Evolutionary conservation across 805 yeast species (phyloP).

Genomic region (Cyberlindnera veronae): DNA sequence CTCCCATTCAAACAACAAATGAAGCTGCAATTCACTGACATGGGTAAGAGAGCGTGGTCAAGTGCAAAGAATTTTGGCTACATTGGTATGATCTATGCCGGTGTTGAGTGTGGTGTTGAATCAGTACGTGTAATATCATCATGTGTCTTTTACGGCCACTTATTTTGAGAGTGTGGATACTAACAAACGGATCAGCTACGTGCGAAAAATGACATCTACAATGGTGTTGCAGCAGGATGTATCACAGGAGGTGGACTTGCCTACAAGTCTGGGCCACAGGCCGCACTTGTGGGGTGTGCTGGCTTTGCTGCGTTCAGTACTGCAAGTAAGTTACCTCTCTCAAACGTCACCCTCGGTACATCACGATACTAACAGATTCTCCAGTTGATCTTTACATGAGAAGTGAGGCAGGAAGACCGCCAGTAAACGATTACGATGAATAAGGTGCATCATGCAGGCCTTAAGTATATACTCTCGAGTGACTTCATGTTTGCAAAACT

Average conservation of each 20-base stretch:
- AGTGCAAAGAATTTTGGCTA: conserved; percentile 94
- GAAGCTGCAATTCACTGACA: conserved; percentile 85
- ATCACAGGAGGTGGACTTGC: conserved; percentile 96
- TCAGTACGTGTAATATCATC: conserved; percentile 45
- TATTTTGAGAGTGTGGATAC: not conserved
- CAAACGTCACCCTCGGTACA: not conserved
- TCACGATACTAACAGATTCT: conserved; percentile 4
- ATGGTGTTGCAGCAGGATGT: conserved; percentile 92
- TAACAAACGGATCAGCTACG: conserved; percentile 33
- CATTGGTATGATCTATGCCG: conserved; percentile 87
- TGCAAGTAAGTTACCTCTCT: conserved; percentile 39
- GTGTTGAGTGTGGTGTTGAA: conserved; percentile 89
- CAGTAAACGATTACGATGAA: conserved; percentile 4
- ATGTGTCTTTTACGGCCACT: no score
- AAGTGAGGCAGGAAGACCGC: conserved; percentile 7
- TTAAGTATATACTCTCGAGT: no score
- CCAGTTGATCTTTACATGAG: conserved; percentile 74
- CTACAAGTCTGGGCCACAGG: conserved; percentile 88
- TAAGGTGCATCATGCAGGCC: not conserved
- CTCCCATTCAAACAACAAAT: conserved; percentile 91
- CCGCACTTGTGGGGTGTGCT: conserved; percentile 89
- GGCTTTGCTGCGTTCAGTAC: conserved; percentile 96
- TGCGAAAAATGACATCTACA: conserved; percentile 88
- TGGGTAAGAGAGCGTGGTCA: conserved; percentile 84
- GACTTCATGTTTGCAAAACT: not conserved